phyloP scores from a whole-genome alignment of 2,329 filamentous ascomycete species.

The Penicillium hordei region DNA sequence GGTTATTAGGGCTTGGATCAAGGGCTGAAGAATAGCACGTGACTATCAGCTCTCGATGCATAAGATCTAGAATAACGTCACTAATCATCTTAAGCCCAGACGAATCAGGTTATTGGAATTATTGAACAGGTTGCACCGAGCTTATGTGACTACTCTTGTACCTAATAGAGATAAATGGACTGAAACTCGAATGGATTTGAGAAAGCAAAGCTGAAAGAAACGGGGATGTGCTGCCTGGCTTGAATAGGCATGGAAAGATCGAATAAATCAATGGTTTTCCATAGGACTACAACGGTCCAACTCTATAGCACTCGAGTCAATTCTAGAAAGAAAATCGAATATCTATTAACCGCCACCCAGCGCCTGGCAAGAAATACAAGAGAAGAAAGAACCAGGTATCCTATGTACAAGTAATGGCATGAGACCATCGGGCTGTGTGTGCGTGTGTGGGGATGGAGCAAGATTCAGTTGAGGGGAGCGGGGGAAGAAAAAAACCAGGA shows the following conservation, averaged over 20 bases:
- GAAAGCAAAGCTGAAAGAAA: background rate
- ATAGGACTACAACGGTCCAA: background rate
- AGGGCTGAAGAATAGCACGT: conserved; percentile 9
- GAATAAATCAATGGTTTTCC: background rate
- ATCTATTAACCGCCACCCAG: background rate
- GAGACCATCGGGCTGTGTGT: background rate
- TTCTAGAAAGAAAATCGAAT: background rate
- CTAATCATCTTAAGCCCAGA: background rate
- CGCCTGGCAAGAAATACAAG: conserved; percentile 2
- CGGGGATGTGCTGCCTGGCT: background rate
- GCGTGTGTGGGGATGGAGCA: conserved; percentile 1
- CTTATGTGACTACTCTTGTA: background rate
- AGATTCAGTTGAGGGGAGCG: background rate
- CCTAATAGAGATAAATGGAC: background rate
- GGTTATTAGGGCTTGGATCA: conserved; percentile 18
- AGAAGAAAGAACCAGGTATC: conserved; percentile 1
- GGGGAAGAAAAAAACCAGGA: conserved; percentile 1
- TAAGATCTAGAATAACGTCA: background rate
- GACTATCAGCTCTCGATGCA: background rate
- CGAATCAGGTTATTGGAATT: background rate
- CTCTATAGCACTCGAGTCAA: background rate
- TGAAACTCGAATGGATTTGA: background rate
- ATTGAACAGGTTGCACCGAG: background rate
- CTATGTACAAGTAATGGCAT: conserved; percentile 8
- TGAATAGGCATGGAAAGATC: background rate